A percentile compares a stretch with the other conserved stretches of the same genome.
These are phyloP conservation scores for Aspergillus flavus DNA, from an alignment of 2,329 filamentous ascomycete genomes.

Conservation along the genomic window DNA sequence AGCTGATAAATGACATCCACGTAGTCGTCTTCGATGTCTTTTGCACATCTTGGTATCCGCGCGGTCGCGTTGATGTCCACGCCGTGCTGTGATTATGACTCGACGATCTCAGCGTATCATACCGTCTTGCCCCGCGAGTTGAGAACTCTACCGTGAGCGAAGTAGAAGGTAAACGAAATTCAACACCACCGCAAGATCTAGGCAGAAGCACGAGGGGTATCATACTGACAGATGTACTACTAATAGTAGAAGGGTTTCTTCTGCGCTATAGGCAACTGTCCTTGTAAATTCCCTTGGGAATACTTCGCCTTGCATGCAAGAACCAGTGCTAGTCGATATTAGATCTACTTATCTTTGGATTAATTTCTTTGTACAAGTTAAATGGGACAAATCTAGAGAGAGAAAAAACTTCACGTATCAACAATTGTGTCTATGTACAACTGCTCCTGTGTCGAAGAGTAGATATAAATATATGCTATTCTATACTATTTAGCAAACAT, in stretches of 20 bases:
- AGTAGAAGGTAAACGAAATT: no score
- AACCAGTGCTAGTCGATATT: neutral
- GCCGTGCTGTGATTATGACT: no score
- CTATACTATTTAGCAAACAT: neutral
- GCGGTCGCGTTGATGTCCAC: no score
- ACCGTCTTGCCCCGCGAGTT: no score
- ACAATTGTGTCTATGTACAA: neutral
- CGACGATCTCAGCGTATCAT: no score
- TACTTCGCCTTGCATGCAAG: neutral
- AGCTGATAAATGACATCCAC: no score
- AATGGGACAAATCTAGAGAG: neutral
- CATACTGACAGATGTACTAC: neutral
- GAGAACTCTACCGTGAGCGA: no score
- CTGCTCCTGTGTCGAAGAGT: neutral
- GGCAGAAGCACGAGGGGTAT: no score
- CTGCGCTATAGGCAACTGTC: neutral
- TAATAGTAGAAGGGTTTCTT: neutral
- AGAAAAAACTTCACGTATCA: no score
- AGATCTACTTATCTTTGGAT: neutral
- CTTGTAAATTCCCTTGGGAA: neutral
- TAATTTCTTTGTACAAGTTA: neutral
- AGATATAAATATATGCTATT: neutral
- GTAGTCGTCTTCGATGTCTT: no score
- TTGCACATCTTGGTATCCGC: no score
- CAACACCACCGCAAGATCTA: no score